A percentile compares a stretch with the other conserved stretches of the same genome.
These are phyloP conservation scores for Hyaloscypha variabilis DNA, from an alignment of 495 filamentous ascomycete genomes.

Conservation along the genomic window DNA sequence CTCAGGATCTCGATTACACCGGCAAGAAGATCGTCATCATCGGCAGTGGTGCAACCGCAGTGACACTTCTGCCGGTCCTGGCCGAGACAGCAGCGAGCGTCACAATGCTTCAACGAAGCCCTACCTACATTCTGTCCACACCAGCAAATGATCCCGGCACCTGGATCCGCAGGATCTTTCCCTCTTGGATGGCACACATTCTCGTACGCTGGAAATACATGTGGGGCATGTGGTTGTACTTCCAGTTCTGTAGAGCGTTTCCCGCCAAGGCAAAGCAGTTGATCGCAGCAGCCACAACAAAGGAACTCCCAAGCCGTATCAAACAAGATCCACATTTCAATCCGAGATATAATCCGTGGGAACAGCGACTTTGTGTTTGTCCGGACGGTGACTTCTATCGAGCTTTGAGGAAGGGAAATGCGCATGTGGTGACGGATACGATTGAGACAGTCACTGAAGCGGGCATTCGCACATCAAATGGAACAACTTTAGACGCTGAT, in stretches of 20 bases:
- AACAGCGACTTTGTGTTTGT: constrained; percentile 72
- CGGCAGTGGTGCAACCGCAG: constrained; percentile 60
- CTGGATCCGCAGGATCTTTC: constrained; percentile 42
- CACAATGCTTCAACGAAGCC: constrained; percentile 61
- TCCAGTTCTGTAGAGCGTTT: constrained; percentile 57
- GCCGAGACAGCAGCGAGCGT: constrained; percentile 51
- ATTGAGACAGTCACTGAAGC: constrained; percentile 64
- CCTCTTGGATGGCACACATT: constrained; percentile 36
- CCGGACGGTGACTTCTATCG: constrained; percentile 76
- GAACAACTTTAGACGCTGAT: constrained; percentile 62
- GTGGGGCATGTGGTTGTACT: constrained; percentile 32
- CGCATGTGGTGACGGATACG: constrained; percentile 65
- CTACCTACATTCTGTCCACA: constrained; percentile 57
- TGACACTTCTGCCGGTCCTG: constrained; percentile 56
- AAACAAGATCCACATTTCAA: constrained; percentile 68
- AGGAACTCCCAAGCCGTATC: constrained; percentile 56
- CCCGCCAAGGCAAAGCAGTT: constrained; percentile 51
- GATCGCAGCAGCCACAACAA: constrained; percentile 42
- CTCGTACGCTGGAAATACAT: constrained; percentile 41
- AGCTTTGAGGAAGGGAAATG: constrained; percentile 56
- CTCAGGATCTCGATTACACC: constrained; percentile 48
- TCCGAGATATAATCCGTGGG: constrained; percentile 70
- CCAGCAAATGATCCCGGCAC: constrained; percentile 42
- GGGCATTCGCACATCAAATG: constrained; percentile 61
- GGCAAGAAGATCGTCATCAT: constrained; percentile 56